Conservation (phyloP, 345 rosid species). For the Sisymbrium irio region DNA sequence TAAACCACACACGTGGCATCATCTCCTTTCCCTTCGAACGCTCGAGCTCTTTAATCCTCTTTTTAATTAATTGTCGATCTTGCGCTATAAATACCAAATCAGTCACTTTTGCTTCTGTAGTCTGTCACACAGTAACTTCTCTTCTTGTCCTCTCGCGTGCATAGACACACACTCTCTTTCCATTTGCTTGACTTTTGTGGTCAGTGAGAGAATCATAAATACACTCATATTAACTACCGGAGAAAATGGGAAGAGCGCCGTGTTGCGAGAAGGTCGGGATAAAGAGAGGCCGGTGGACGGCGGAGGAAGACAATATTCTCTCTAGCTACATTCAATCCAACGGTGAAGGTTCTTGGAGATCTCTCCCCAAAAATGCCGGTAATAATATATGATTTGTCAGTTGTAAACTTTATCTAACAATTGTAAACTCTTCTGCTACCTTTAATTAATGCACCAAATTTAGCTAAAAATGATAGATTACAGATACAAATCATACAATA, state of each 20-base stretch:
- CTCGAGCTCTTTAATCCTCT: background rate
- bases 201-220: background rate
- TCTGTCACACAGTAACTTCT: conserved; percentile 10
- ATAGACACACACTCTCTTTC: background rate
- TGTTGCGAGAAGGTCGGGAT: conserved; percentile 40
- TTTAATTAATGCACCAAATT: no score
- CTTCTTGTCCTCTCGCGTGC: background rate
- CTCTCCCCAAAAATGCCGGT: conserved; percentile 42
- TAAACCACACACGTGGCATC: conserved; percentile 43
- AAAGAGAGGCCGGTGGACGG: conserved; percentile 40
- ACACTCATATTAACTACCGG: conserved; percentile 65
- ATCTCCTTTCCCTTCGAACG: background rate
- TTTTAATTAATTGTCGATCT: background rate
- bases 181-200: background rate
- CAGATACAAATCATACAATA: no score
- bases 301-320: conserved; percentile 37
- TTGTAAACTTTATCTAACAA: no score
- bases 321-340: conserved; percentile 34
- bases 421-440: no score
- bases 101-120: background rate
- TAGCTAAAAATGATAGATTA: no score
- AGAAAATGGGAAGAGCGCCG: conserved; percentile 44
- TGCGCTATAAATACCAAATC: conserved; percentile 27
- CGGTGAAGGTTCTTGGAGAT: conserved; percentile 43
- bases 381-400: no score